These are phyloP conservation scores for Eimeria zaria DNA, from an alignment of 169 alveolate species.

Conservation along the genomic window DNA sequence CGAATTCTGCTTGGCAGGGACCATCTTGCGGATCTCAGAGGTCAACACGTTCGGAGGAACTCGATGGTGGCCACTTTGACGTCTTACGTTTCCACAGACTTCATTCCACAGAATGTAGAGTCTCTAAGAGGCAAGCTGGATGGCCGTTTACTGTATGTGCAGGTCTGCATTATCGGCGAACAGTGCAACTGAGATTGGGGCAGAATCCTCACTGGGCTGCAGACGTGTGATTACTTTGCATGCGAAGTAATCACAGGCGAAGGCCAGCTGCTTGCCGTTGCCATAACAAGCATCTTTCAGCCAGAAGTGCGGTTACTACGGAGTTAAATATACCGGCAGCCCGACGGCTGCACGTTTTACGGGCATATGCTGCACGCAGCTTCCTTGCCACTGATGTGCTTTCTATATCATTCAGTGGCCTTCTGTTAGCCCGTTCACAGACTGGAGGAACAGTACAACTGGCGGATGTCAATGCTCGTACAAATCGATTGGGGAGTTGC, in stretches of 20 bases:
- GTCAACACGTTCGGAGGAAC: slow-evolving; percentile 68
- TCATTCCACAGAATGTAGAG: slow-evolving; percentile 71
- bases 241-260: too few species aligned
- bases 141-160: slow-evolving; percentile 65
- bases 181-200: slow-evolving; percentile 37
- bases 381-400: neutral
- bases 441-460: neutral
- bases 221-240: neutral
- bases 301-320: neutral
- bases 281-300: neutral
- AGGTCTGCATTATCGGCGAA: slow-evolving; percentile 69
- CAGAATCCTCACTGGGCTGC: neutral
- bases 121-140: slow-evolving; percentile 58
- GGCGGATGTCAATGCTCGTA: neutral
- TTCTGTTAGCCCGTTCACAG: neutral
- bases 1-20: slow-evolving; percentile 58
- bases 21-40: slow-evolving; percentile 65
- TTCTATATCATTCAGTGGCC: neutral
- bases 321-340: neutral
- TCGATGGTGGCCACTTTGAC: slow-evolving; percentile 75
- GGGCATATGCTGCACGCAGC: neutral
- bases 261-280: neutral
- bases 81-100: slow-evolving; percentile 64
- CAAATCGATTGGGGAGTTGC: neutral
- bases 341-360: neutral